These are phyloP conservation scores for Podaxis rugospora DNA, from an alignment of 768 basidiomycete genomes.

Conservation along the genomic window DNA sequence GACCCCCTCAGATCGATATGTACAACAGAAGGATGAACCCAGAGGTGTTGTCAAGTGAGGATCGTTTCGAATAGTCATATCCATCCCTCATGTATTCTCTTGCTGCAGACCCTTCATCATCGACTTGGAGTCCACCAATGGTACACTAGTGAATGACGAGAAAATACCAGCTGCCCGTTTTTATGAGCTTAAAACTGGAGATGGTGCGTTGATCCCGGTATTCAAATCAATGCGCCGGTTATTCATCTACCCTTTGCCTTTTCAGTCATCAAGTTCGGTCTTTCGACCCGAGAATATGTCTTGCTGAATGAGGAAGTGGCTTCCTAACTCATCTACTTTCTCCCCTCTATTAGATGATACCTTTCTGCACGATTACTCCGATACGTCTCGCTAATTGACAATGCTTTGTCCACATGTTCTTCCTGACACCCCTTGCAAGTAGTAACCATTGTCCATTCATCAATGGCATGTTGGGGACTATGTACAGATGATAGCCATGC, in stretches of 20 bases:
- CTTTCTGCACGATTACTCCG: constrained; percentile 6
- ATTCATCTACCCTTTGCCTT: background rate
- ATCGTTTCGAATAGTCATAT: constrained; percentile 11
- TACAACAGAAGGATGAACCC: constrained; percentile 84
- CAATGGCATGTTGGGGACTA: constrained; percentile 6
- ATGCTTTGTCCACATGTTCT: constrained; percentile 10
- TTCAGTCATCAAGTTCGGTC: constrained; percentile 82
- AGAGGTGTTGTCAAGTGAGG: constrained; percentile 83
- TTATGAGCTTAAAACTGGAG: constrained; percentile 75
- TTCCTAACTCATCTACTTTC: constrained; percentile 18
- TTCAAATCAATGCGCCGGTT: background rate
- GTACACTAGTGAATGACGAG: constrained; percentile 87
- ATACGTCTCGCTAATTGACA: constrained; percentile 12
- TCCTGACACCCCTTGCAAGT: constrained; percentile 3
- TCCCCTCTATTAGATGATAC: background rate
- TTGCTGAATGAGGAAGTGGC: constrained; percentile 74
- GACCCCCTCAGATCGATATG: constrained; percentile 59
- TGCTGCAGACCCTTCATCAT: constrained; percentile 84
- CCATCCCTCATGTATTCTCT: background rate
- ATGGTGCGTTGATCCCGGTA: constrained; percentile 49
- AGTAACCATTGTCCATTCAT: constrained; percentile 9
- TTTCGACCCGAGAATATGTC: constrained; percentile 80
- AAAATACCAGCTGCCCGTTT: constrained; percentile 82
- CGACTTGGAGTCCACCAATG: constrained; percentile 97
- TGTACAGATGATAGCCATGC: constrained; percentile 10